Conservation (phyloP, 1,139 yeast species). For the Dujonia santamariae region DNA sequence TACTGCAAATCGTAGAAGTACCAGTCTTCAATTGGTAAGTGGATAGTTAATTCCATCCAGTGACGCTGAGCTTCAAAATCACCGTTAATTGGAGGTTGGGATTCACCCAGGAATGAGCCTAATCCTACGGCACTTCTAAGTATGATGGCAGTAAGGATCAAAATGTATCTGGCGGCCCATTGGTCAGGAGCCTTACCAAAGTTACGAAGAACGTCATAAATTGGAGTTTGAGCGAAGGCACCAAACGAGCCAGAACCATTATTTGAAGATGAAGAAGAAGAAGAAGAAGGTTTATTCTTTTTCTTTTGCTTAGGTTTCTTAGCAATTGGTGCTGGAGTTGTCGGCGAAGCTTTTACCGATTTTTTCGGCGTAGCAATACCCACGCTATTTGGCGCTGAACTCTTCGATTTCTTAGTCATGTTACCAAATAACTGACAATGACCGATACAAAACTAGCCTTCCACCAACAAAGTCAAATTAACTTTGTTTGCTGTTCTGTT, state of each 20-base stretch:
- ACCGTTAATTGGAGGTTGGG: conserved; percentile 77
- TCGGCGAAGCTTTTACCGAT: neutral
- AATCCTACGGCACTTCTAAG: conserved; percentile 83
- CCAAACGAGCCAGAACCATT: too few species aligned
- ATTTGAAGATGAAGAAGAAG: neutral
- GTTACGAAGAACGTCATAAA: conserved; percentile 37
- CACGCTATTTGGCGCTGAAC: too few species aligned
- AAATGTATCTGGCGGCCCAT: conserved; percentile 84
- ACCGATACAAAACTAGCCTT: too few species aligned
- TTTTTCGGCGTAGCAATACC: too few species aligned
- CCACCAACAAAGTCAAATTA: too few species aligned
- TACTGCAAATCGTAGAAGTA: conserved; percentile 83
- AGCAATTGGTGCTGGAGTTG: neutral
- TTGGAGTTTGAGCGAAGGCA: conserved; percentile 30
- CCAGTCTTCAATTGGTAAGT: conserved; percentile 76
- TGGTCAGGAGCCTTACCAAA: conserved; percentile 69
- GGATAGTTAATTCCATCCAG: conserved; percentile 90
- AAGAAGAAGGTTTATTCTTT: conserved; percentile 1
- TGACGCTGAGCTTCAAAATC: conserved; percentile 98
- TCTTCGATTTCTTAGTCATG: too few species aligned
- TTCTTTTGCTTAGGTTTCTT: conserved; percentile 2
- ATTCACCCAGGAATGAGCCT: conserved; percentile 79
- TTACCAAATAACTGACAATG: too few species aligned
- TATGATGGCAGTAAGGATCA: conserved; percentile 71
- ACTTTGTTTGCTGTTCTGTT: too few species aligned